Evolutionary conservation across 495 filamentous ascomycete genomes (phyloP).

Genomic region (Aspergillus saccharolyticus): DNA sequence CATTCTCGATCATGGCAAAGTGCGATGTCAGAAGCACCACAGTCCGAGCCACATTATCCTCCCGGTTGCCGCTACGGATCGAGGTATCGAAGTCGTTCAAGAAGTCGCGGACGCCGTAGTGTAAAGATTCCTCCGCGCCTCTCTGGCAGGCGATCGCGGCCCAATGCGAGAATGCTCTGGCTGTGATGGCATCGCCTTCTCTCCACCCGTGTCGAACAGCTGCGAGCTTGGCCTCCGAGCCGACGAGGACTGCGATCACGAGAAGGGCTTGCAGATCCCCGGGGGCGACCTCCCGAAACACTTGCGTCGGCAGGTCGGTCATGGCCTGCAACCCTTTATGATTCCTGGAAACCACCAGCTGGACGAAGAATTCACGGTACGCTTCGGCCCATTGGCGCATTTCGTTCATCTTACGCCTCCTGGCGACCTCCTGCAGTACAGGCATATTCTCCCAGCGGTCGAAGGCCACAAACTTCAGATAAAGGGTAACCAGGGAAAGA

Average conservation of each 20-base stretch:
- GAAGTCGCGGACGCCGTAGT: conserved; percentile 25
- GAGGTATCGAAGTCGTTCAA: conserved; percentile 26
- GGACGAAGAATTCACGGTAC: conserved; percentile 16
- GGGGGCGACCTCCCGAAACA: conserved; percentile 22
- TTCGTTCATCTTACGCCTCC: conserved; percentile 23
- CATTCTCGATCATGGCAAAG: conserved; percentile 30
- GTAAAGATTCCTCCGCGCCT: conserved; percentile 23
- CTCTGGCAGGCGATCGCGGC: conserved; percentile 23
- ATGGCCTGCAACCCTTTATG: conserved; percentile 18
- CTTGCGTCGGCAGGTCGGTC: conserved; percentile 18
- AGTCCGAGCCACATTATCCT: conserved; percentile 24
- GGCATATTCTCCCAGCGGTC: conserved; percentile 24
- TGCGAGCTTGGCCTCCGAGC: conserved; percentile 19
- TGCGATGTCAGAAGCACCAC: conserved; percentile 22
- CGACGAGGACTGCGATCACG: conserved; percentile 19
- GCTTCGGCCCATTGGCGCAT: conserved; percentile 25
- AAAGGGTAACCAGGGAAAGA: conserved; percentile 19
- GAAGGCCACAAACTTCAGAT: conserved; percentile 22
- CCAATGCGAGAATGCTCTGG: conserved; percentile 19
- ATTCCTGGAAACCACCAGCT: conserved; percentile 21
- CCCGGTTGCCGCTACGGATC: conserved; percentile 20
- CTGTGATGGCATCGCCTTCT: conserved; percentile 24
- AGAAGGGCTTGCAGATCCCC: conserved; percentile 24
- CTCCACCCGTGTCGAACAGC: conserved; percentile 25
- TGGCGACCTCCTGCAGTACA: conserved; percentile 29